Evolutionary conservation across 441 rosid species (phyloP).

Genomic region (Bruguiera hainesii): DNA sequence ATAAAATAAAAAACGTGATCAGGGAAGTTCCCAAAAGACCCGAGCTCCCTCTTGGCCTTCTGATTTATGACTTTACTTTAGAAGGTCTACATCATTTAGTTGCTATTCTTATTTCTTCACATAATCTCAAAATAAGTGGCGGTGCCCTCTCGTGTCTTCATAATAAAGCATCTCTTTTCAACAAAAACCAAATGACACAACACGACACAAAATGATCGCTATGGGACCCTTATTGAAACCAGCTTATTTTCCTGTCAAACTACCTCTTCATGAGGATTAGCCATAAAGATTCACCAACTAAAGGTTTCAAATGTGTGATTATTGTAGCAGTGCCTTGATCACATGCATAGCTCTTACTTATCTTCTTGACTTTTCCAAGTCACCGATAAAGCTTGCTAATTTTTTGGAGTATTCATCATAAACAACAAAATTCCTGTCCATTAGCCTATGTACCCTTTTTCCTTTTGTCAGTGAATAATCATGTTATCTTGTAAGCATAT

Average conservation of each 20-base stretch:
- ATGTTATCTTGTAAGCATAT: neutral
- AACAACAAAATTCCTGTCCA: conserved; percentile 17
- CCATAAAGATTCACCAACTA: conserved; percentile 20
- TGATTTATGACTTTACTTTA: conserved; percentile 19
- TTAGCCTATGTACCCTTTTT: conserved; percentile 11
- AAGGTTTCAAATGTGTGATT: conserved; percentile 31
- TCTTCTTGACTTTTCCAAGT: conserved; percentile 20
- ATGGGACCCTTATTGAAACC: conserved; percentile 35
- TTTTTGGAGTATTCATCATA: conserved; percentile 15
- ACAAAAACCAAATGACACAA: conserved; percentile 28
- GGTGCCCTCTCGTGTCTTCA: conserved; percentile 19
- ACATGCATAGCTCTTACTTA: conserved; percentile 17
- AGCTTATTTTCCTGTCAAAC: conserved; percentile 19
- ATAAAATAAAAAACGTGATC: neutral
- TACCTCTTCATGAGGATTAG: conserved; percentile 15
- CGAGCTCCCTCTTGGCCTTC: neutral
- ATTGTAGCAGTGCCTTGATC: conserved; percentile 24
- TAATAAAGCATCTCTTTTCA: conserved; percentile 34
- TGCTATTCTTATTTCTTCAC: conserved; percentile 25
- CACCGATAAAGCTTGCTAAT: conserved; percentile 17
- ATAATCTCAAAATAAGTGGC: conserved; percentile 22
- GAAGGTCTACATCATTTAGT: conserved; percentile 44
- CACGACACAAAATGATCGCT: conserved; percentile 41
- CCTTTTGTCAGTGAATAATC: conserved; percentile 2
- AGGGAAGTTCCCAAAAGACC: conserved; percentile 19